Evolutionary conservation across 805 yeast genomes (phyloP).

Genomic region (Lachancea sp.): DNA sequence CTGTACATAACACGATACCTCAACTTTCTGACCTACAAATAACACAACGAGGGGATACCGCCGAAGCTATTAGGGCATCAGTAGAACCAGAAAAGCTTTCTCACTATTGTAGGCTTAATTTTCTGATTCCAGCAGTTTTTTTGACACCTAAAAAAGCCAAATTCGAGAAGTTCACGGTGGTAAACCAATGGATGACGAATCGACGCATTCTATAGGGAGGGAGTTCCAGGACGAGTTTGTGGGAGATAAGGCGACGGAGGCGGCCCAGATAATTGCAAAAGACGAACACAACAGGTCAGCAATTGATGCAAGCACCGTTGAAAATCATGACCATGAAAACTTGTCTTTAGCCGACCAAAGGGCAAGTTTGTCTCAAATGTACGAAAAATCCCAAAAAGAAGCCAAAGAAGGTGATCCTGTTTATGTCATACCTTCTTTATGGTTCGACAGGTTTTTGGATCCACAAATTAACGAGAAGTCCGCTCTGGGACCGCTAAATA

Average conservation of each 20-base stretch:
- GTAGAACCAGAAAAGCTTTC: no score
- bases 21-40: no score
- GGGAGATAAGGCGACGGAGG: neutral
- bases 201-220: neutral
- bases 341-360: constrained; percentile 19
- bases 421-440: constrained; percentile 43
- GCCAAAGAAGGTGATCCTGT: constrained; percentile 43
- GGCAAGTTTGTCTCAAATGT: constrained; percentile 12
- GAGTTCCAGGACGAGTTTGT: neutral
- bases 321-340: neutral
- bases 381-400: constrained; percentile 10
- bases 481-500: constrained; percentile 45
- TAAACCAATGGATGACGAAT: neutral
- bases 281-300: neutral
- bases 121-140: no score
- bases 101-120: no score
- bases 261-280: neutral
- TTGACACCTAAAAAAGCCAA: neutral
- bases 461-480: constrained; percentile 21
- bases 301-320: neutral
- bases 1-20: no score
- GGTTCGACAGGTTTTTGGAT: constrained; percentile 38
- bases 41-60: no score
- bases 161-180: neutral
- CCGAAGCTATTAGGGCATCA: no score